A percentile compares a stretch with the other conserved stretches of the same genome.
Conservation (phyloP, 495 filamentous ascomycete species). For the Penicillium salamii region DNA sequence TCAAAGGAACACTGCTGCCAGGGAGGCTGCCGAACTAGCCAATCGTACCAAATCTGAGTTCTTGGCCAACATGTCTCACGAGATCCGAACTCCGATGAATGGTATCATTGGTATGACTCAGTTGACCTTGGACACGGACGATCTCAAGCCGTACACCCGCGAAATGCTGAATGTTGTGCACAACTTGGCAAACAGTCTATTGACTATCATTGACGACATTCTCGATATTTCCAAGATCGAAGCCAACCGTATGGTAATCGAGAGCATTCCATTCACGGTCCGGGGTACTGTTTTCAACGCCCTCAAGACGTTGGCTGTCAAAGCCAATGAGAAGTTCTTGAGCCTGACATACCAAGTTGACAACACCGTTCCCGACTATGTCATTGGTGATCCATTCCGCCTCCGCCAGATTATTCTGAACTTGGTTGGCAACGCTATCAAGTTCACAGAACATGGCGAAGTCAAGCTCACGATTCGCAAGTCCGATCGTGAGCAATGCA, state of each 20-base stretch:
- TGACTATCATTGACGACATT: conserved; percentile 99
- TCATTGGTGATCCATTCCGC: conserved; percentile 96
- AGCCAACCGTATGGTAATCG: conserved; percentile 98
- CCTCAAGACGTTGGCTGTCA: conserved; percentile 91
- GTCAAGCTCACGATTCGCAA: conserved; percentile 91
- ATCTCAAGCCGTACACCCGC: conserved; percentile 85
- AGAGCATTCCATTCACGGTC: conserved; percentile 95
- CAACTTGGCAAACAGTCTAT: conserved; percentile 90
- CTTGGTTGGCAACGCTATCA: conserved; percentile 63
- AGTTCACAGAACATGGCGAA: conserved; percentile 97
- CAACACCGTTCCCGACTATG: conserved; percentile 91
- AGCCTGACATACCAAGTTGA: conserved; percentile 94
- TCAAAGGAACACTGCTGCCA: conserved; percentile 92
- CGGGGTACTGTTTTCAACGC: conserved; percentile 97
- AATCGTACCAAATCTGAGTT: conserved; percentile 99
- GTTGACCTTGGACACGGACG: conserved; percentile 90
- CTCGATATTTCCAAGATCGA: conserved; percentile 99
- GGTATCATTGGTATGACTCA: conserved; percentile 94
- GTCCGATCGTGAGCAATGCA: conserved; percentile 61
- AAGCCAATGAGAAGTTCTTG: conserved; percentile 95
- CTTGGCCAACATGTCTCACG: conserved; percentile 98
- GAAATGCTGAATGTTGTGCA: conserved; percentile 99
- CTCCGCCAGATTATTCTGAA: conserved; percentile 85
- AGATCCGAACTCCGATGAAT: conserved; percentile 95
- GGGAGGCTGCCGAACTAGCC: conserved; percentile 93